Base-by-base conservation (phyloP, 768 basidiomycete species). In the Auriscalpium vulgare region DNA sequence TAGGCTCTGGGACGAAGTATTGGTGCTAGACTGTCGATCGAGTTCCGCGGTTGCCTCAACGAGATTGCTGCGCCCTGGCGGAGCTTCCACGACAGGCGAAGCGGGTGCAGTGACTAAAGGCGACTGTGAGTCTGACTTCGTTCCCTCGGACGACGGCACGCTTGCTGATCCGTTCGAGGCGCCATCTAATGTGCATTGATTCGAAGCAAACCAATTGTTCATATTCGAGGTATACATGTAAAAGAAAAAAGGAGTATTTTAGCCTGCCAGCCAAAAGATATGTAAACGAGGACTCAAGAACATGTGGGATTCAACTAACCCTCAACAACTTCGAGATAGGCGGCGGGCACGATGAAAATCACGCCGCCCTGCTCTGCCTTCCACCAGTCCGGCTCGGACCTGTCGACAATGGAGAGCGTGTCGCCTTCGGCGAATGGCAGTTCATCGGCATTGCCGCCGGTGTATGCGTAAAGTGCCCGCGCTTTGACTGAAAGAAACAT, bases 351-450 rank as follows among this genome's bases (percentile, higher is more conserved):
- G 66, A 94, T 84, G 73, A 88, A 90, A 52, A 97, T 84, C 58
- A 85, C 71, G 19, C 95, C 95, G 49, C 80, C 83, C 65, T 81
- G 80, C 73, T 97, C 95, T 40, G 87, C 88, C 75, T 95, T 97
- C 91, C 91, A 98, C 97, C 97, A 98, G 64, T 91, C 89, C 52
- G 74, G 77, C 62, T 97, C 97, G 53, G 79, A 79, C 48, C 72
- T 80, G 66, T 99, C 97, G 56, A 97, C 79, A 59, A 99, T 83
- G 8, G 76, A 75, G 40, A 97, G 72, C 37, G 71, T 67, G 55
- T 95, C 90, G 56, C 90, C 93, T 71, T 92, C 92, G 8, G 71
- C 72, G 67, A 97, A 91, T 1, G 89, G 76, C n/a, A 95, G 75
- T 67, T 97, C 94, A 62, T 97, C 94, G 14, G 81, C 64, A 57